These are phyloP conservation scores for Arthroderma sp. DNA, from an alignment of 2,329 filamentous ascomycete species.

Conservation along the genomic window DNA sequence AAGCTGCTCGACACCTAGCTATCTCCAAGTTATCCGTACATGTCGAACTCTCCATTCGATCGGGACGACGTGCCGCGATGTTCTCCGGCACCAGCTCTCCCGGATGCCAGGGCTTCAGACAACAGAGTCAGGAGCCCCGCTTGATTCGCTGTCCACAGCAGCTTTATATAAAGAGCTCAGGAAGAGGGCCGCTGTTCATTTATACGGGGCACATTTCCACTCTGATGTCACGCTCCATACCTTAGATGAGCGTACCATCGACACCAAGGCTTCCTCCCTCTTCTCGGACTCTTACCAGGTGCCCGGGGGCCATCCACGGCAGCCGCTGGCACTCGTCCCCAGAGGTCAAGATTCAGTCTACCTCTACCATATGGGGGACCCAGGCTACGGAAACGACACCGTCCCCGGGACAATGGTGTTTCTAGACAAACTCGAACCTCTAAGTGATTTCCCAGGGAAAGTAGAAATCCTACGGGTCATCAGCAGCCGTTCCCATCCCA, in stretches of 20 bases:
- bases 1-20: conserved; percentile 25
- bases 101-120: conserved; percentile 19
- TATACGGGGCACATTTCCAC: conserved; percentile 28
- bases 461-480: conserved; percentile 25
- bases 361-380: conserved; percentile 20
- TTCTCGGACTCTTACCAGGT: background rate
- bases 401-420: conserved; percentile 16
- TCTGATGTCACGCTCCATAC: conserved; percentile 22
- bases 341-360: conserved; percentile 10
- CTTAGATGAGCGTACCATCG: conserved; percentile 20
- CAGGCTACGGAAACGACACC: conserved; percentile 14
- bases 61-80: conserved; percentile 25
- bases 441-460: conserved; percentile 19
- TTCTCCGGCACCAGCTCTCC: conserved; percentile 27
- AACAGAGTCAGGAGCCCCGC: background rate
- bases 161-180: conserved; percentile 26
- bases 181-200: conserved; percentile 21
- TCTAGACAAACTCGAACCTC: conserved; percentile 15
- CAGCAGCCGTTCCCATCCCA: conserved; percentile 13
- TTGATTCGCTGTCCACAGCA: conserved; percentile 14
- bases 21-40: conserved; percentile 28
- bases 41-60: conserved; percentile 28
- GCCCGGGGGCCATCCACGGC: background rate
- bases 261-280: conserved; percentile 25
- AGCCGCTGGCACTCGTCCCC: conserved; percentile 1